Percentiles rank a stretch among this genome's conserved stretches.
Conservation (phyloP, 225 moss, liverwort and hornwort species). For the Asterella californica region DNA sequence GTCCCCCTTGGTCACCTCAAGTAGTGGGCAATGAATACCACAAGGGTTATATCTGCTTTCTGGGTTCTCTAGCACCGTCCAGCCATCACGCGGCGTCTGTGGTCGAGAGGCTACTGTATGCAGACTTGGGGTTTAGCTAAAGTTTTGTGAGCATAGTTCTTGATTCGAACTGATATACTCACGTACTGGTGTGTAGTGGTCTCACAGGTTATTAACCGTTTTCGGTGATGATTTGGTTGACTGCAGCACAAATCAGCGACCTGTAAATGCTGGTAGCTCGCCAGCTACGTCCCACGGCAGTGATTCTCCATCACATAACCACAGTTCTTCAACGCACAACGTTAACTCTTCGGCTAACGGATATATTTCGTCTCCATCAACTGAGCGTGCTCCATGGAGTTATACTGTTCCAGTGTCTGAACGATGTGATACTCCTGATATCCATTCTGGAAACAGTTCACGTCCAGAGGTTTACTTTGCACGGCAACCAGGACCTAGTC, state of each 20-base stretch:
- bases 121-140: no score
- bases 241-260: slow-evolving; percentile 18
- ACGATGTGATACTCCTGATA: not conserved
- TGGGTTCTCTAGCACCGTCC: no score
- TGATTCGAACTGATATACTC: no score
- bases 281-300: slow-evolving; percentile 6
- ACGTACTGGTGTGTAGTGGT: no score
- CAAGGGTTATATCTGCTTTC: no score
- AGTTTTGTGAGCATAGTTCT: no score
- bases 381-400: not conserved
- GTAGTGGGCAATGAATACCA: no score
- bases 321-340: not conserved
- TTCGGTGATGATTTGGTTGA: not conserved
- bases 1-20: no score
- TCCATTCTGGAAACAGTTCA: slow-evolving; percentile 5
- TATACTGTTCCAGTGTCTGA: not conserved
- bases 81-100: no score
- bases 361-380: not conserved
- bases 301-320: not conserved
- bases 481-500: slow-evolving; percentile 26
- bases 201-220: no score
- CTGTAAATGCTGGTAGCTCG: not conserved
- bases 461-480: slow-evolving; percentile 14
- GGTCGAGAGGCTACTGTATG: no score
- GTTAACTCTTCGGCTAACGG: not conserved